These are phyloP conservation scores for Wickerhamiella pararugosa DNA, from an alignment of 1,139 yeast species.

Conservation along the genomic window DNA sequence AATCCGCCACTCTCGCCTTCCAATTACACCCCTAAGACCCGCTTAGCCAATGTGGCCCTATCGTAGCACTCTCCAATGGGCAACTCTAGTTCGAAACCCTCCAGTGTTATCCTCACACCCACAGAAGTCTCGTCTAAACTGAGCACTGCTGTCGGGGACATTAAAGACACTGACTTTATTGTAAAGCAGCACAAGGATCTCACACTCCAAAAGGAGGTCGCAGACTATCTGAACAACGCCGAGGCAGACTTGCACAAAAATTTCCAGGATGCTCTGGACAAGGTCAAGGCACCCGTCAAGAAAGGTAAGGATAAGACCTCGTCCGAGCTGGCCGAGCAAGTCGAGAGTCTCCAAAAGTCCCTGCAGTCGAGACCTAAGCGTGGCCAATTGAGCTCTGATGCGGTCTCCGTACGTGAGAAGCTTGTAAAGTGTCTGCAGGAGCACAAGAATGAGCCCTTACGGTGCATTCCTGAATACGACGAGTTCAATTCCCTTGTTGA, in stretches of 20 bases:
- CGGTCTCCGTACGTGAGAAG: conserved; percentile 35
- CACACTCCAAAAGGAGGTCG: conserved; percentile 3
- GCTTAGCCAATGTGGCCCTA: too few species aligned
- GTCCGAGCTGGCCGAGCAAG: conserved; percentile 25
- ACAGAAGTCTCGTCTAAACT: conserved; percentile 4
- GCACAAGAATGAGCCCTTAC: conserved; percentile 60
- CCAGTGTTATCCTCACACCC: conserved; percentile 1
- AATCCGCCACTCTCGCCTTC: too few species aligned
- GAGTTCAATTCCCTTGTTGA: conserved; percentile 16
- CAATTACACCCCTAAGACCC: too few species aligned
- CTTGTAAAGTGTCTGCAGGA: conserved; percentile 53
- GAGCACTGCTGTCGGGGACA: conserved; percentile 1
- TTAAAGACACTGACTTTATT: conserved; percentile 4
- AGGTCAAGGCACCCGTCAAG: not conserved
- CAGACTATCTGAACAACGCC: conserved; percentile 5
- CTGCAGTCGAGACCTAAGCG: conserved; percentile 25
- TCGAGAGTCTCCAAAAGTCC: conserved; percentile 32
- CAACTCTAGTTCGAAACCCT: conserved; percentile 5
- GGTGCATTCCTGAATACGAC: conserved; percentile 80
- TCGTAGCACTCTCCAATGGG: conserved; percentile 2
- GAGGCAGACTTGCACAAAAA: conserved; percentile 1
- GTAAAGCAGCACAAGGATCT: conserved; percentile 4
- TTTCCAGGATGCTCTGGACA: conserved; percentile 1
- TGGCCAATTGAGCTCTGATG: conserved; percentile 26
- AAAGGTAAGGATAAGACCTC: conserved; percentile 7